Percentiles rank a stretch among this genome's conserved stretches.
These are phyloP conservation scores for Verbena officinalis DNA, from an alignment of 257 asterid species.

Conservation along the genomic window DNA sequence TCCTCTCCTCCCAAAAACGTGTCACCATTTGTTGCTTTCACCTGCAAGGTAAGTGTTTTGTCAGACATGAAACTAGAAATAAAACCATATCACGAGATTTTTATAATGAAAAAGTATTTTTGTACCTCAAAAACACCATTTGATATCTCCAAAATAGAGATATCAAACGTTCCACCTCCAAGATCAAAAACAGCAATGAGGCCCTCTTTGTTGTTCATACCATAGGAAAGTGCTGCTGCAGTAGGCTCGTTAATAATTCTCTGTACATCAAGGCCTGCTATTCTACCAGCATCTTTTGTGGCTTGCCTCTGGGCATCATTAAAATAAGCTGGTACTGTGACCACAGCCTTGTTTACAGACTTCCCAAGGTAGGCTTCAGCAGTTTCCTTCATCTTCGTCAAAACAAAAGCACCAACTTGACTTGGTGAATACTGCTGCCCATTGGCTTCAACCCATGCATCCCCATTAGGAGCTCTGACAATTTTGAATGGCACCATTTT, in stretches of 20 bases:
- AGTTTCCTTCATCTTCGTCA: slow-evolving; percentile 79
- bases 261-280: slow-evolving; percentile 75
- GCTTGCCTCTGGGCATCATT: slow-evolving; percentile 81
- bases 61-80: slow-evolving; percentile 11
- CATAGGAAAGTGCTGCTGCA: slow-evolving; percentile 81
- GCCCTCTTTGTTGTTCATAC: slow-evolving; percentile 69
- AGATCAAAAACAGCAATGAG: slow-evolving; percentile 80
- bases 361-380: slow-evolving; percentile 73
- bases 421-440: slow-evolving; percentile 76
- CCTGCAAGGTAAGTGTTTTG: slow-evolving; percentile 38
- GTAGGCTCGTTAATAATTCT: slow-evolving; percentile 78
- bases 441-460: slow-evolving; percentile 79
- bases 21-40: slow-evolving; percentile 83
- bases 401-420: slow-evolving; percentile 71
- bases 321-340: slow-evolving; percentile 77
- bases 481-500: slow-evolving; percentile 77
- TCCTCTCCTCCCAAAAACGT: slow-evolving; percentile 89
- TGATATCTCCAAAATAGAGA: slow-evolving; percentile 75
- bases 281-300: slow-evolving; percentile 79
- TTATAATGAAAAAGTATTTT: neutral
- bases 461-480: slow-evolving; percentile 76
- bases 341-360: slow-evolving; percentile 61
- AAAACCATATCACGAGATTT: neutral
- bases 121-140: slow-evolving; percentile 76
- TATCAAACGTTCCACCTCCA: slow-evolving; percentile 77